A percentile compares a stretch with the other conserved stretches of the same genome.
Evolutionary conservation across 352 stramenopile species (phyloP).

Genomic region (Blastocystis hominis): DNA sequence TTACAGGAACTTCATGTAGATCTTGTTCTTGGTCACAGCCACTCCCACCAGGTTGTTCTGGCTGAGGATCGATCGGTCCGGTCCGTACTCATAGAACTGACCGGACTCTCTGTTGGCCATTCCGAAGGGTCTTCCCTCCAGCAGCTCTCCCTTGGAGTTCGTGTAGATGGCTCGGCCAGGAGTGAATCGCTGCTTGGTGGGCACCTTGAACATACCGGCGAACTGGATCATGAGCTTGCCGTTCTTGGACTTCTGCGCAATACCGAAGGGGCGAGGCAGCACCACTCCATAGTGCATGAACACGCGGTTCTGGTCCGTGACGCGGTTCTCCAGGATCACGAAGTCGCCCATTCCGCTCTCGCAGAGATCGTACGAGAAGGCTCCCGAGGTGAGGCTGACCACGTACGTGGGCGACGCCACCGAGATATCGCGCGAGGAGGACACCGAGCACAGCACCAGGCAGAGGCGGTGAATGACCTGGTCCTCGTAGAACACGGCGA

Average conservation of each 20-base stretch:
- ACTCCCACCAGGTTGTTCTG: conserved; percentile 3
- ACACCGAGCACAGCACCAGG: background rate
- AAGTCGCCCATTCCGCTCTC: conserved; percentile 10
- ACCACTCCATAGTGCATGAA: background rate
- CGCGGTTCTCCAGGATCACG: background rate
- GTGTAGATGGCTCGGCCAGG: conserved; percentile 27
- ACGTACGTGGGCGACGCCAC: background rate
- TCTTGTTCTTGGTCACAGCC: conserved; percentile 8
- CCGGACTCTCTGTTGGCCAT: background rate
- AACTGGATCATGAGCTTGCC: conserved; percentile 2
- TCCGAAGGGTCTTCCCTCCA: background rate
- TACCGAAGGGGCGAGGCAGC: background rate
- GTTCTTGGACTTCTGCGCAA: background rate
- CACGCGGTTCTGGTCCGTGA: background rate
- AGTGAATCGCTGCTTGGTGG: background rate
- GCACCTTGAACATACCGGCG: conserved; percentile 33
- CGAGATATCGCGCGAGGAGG: background rate
- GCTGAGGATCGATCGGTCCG: background rate
- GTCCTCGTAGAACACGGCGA: conserved; percentile 36
- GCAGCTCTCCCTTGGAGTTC: conserved; percentile 39
- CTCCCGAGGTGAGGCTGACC: background rate
- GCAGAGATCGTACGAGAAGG: conserved; percentile 10
- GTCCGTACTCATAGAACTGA: background rate
- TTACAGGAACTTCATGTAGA: conserved; percentile 47
- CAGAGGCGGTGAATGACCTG: background rate